phyloP scores from a whole-genome alignment of 257 asterid genomes.

The Solanum tacnaense region DNA sequence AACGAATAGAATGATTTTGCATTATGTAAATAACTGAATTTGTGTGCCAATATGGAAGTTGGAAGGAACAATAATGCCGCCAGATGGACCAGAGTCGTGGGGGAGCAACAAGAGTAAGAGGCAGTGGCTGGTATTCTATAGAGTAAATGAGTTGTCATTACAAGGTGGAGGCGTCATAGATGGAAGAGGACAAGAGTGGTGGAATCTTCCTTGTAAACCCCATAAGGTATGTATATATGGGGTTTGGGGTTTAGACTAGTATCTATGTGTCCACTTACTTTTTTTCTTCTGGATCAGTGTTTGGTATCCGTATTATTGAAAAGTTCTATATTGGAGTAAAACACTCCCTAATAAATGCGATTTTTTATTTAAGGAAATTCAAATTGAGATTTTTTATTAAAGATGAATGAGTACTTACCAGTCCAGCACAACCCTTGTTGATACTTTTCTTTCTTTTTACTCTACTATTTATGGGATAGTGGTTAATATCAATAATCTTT shows the following conservation, averaged over 20 bases:
- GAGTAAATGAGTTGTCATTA: conserved; percentile 31
- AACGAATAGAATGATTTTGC: neutral
- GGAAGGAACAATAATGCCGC: conserved; percentile 48
- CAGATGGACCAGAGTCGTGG: conserved; percentile 58
- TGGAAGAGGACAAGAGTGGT: conserved; percentile 50
- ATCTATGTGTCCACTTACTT: neutral
- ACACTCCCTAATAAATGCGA: neutral
- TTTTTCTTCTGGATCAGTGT: neutral
- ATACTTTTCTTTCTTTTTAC: no score
- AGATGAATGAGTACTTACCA: neutral
- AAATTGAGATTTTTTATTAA: no score
- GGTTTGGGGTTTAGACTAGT: neutral
- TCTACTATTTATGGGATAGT: neutral
- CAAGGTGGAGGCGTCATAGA: conserved; percentile 48
- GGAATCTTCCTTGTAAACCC: conserved; percentile 64
- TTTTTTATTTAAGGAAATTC: no score
- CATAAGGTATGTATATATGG: conserved; percentile 29
- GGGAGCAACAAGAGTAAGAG: conserved; percentile 31
- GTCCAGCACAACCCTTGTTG: no score
- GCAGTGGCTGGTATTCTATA: conserved; percentile 58
- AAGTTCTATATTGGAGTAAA: no score
- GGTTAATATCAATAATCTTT: neutral
- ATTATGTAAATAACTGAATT: neutral
- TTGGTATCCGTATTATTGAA: neutral
- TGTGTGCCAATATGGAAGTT: conserved; percentile 12